Evolutionary conservation across 2,329 filamentous ascomycete genomes (phyloP), one percentile per base, ranked within the genome.

Genomic region (Fusarium virguliforme): DNA sequence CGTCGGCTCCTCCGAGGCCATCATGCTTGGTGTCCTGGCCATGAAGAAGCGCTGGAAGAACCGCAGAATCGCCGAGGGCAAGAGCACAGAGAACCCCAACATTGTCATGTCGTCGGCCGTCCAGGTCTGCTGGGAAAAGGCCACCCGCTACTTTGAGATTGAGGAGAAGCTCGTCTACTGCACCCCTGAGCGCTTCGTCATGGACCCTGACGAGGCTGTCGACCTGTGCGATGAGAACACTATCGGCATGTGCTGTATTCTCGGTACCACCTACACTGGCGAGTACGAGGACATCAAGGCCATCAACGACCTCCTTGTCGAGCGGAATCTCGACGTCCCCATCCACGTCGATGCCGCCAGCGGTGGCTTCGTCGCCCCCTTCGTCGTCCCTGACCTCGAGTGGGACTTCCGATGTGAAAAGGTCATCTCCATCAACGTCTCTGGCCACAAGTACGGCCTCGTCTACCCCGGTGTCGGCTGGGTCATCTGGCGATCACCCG

Each of bases 11-110:
- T 97, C 94, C 59, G 95, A 98, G 81, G 93, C 92, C 75, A 94
- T 95, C 83, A 93, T 94, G 92, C 87, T 94, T 38, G 91, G 84
- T 46, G 92, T 94, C 3, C 85, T 98, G 37, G 95, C 95, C 75
- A 97, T 98, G 94, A 98, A 98, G 89, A 94, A 91, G 84, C 90
- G 92, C 76, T 98, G 95, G 95, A 91, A 93, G 85, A 94, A 96
- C 81, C 91, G 91, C 83, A 91, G 94, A 75, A 89, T 92, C 79
- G 94, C 92, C 5, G 93, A 89, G 75, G 95, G 94, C 67, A 96
- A 97, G 84, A 88, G 94, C 60, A 88, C 81, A 67, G 93, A 94
- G 69, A 88, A 88, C 48, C 95, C 95, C 61, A 98, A 98, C 83
- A 91, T 98, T 68, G 85, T 98, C 85, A 98, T 98, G 95, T 96